Evolutionary conservation across 148 eudicot genomes (phyloP).

Genomic region (Pharnaceum exiguum): DNA sequence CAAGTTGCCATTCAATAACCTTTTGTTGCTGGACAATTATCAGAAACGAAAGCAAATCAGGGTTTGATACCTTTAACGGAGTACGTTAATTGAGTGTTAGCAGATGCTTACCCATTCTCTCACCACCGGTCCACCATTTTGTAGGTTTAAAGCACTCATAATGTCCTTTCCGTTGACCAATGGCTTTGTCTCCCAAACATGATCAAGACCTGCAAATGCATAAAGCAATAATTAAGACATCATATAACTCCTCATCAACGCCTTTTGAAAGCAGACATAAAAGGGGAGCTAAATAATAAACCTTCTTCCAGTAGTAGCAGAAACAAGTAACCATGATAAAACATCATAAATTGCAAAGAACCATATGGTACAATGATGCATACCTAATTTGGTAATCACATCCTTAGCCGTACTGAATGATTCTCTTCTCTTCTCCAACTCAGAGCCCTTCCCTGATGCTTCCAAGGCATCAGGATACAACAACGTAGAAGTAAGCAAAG

Average conservation of each 20-base stretch:
- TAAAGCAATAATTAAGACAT: neutral
- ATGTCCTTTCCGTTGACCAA: slow-evolving; percentile 76
- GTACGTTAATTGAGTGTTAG: neutral
- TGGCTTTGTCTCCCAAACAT: slow-evolving; percentile 72
- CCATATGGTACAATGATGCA: neutral
- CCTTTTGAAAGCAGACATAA: neutral
- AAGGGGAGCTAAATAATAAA: neutral
- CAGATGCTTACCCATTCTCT: slow-evolving; percentile 58
- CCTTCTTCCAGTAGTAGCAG: too few species aligned
- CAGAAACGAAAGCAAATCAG: neutral
- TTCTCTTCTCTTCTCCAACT: slow-evolving; percentile 42
- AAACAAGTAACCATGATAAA: neutral
- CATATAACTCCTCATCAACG: neutral
- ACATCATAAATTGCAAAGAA: neutral
- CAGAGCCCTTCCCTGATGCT: slow-evolving; percentile 24
- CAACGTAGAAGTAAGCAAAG: slow-evolving; percentile 58
- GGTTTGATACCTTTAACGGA: neutral
- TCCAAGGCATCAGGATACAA: slow-evolving; percentile 33
- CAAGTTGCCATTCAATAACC: slow-evolving; percentile 85
- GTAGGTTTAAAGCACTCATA: slow-evolving; percentile 63
- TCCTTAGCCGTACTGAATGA: slow-evolving; percentile 46
- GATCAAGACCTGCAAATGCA: slow-evolving; percentile 64
- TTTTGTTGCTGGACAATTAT: slow-evolving; percentile 58
- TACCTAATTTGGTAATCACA: slow-evolving; percentile 52
- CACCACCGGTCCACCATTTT: slow-evolving; percentile 74